phyloP scores from a whole-genome alignment of 2,329 filamentous ascomycete genomes.

The Aureobasidium sp. region DNA sequence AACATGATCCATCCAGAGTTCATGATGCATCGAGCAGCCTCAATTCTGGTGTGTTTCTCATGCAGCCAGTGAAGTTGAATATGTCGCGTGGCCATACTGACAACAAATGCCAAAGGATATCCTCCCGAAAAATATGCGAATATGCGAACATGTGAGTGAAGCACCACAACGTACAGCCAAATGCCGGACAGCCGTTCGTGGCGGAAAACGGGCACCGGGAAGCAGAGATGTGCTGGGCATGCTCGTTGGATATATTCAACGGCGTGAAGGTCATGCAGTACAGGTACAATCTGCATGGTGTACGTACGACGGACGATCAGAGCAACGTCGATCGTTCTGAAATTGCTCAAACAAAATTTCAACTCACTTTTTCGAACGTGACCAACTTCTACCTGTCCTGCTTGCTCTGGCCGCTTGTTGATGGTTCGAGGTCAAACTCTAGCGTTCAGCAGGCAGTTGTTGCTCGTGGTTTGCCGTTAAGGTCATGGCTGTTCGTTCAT shows the following conservation, averaged over 20 bases:
- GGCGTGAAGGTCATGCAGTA: conserved; percentile 6
- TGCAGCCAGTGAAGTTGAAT: background rate
- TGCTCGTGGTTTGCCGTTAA: background rate
- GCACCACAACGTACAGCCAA: background rate
- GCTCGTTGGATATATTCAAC: conserved; percentile 4
- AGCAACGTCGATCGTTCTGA: background rate
- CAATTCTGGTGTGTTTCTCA: background rate
- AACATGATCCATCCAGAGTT: background rate
- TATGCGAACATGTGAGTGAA: background rate
- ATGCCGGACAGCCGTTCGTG: conserved; percentile 5
- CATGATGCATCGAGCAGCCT: background rate
- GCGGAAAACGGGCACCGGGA: background rate
- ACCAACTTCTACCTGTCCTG: background rate
- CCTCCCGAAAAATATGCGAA: background rate
- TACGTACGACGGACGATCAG: background rate
- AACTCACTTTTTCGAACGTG: background rate
- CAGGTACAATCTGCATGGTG: background rate
- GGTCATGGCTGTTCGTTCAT: background rate
- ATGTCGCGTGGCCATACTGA: background rate
- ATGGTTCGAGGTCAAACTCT: background rate
- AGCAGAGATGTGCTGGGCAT: background rate
- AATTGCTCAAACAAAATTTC: background rate
- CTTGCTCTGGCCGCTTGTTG: background rate
- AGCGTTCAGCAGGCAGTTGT: background rate
- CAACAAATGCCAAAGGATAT: background rate